Conservation (phyloP, 2,329 filamentous ascomycete species). For the Aureobasidium sp. region DNA sequence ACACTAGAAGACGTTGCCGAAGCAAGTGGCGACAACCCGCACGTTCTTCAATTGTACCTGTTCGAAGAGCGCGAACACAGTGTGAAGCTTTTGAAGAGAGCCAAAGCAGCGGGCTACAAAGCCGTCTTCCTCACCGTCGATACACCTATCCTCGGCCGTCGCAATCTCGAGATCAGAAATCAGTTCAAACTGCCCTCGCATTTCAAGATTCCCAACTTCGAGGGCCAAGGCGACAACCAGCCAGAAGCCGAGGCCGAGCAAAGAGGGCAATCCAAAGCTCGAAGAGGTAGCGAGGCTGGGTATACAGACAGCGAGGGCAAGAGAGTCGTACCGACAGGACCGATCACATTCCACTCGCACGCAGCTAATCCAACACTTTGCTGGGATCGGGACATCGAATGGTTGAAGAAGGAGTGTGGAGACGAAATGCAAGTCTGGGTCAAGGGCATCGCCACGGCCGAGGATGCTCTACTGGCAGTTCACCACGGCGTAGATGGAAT, state of each 20-base stretch:
- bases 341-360: constrained; percentile 35
- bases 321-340: constrained; percentile 27
- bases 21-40: constrained; percentile 34
- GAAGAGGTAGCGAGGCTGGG: constrained; percentile 22
- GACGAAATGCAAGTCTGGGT: constrained; percentile 45
- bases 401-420: constrained; percentile 39
- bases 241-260: constrained; percentile 19
- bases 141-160: constrained; percentile 46
- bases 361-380: constrained; percentile 34
- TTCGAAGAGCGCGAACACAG: constrained; percentile 47
- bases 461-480: constrained; percentile 42
- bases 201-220: constrained; percentile 32
- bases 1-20: constrained; percentile 46
- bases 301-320: constrained; percentile 19
- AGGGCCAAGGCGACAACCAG: constrained; percentile 21
- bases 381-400: constrained; percentile 47
- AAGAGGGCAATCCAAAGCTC: constrained; percentile 13
- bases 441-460: constrained; percentile 37
- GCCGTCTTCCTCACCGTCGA: constrained; percentile 53
- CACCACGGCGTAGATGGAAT: constrained; percentile 35
- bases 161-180: constrained; percentile 50
- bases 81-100: constrained; percentile 32
- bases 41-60: constrained; percentile 50
- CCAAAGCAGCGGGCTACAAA: constrained; percentile 43
- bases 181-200: constrained; percentile 39